These are phyloP conservation scores for Fusarium sarcochroum DNA, from an alignment of 2,329 filamentous ascomycete genomes.

Conservation along the genomic window DNA sequence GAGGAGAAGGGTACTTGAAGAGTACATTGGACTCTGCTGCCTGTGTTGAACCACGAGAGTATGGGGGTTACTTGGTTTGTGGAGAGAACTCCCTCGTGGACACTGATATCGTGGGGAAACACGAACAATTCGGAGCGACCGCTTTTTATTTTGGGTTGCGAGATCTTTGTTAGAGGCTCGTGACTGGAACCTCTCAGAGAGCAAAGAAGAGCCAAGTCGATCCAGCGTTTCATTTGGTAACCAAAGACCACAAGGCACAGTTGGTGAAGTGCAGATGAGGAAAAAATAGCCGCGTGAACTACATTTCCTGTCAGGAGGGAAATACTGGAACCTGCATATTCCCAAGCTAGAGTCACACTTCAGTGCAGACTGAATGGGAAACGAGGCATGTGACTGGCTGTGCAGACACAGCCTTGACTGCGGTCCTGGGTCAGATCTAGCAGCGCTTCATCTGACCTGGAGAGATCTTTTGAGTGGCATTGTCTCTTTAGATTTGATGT, in stretches of 20 bases:
- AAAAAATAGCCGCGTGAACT: slow-evolving; percentile 17
- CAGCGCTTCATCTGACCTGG: slow-evolving; percentile 26
- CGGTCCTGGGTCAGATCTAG: slow-evolving; percentile 22
- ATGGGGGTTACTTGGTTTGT: slow-evolving; percentile 28
- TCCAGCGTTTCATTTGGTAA: not conserved
- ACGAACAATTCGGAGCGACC: slow-evolving; percentile 7
- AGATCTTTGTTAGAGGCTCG: slow-evolving; percentile 5
- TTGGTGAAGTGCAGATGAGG: not conserved
- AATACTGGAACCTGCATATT: slow-evolving; percentile 30
- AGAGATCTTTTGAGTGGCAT: slow-evolving; percentile 12
- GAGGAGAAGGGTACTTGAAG: slow-evolving; percentile 31
- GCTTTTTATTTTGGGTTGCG: slow-evolving; percentile 19
- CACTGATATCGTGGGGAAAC: slow-evolving; percentile 31
- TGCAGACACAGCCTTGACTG: slow-evolving; percentile 24
- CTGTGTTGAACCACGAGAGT: not conserved
- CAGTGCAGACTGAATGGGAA: slow-evolving; percentile 28
- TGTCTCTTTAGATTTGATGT: not conserved
- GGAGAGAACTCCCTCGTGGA: slow-evolving; percentile 27
- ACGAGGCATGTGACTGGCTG: slow-evolving; percentile 36
- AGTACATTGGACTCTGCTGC: slow-evolving; percentile 22
- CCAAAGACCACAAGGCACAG: not conserved
- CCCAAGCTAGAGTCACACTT: slow-evolving; percentile 27
- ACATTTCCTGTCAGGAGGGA: slow-evolving; percentile 24
- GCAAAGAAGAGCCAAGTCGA: not conserved
- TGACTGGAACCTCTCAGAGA: slow-evolving; percentile 1